These are phyloP conservation scores for Fomitopsis schrenkii DNA, from an alignment of 1,284 basidiomycete species.

Conservation along the genomic window DNA sequence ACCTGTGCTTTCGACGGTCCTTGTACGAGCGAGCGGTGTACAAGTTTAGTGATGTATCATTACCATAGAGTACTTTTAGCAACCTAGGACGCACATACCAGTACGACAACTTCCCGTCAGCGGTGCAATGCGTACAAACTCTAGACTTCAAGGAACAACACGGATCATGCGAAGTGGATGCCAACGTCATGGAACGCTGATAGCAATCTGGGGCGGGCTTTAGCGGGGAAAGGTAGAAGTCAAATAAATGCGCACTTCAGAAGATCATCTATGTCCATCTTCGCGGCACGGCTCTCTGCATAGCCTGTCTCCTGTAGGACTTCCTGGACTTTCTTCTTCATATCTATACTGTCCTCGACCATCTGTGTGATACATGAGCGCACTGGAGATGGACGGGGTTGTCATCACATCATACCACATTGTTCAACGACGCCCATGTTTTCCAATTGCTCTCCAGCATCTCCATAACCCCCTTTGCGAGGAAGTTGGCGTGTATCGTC, in stretches of 20 bases:
- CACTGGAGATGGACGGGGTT: neutral
- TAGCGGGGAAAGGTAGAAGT: neutral
- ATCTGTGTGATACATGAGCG: conserved; percentile 41
- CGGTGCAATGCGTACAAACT: neutral
- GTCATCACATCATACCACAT: conserved; percentile 47
- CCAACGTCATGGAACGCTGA: conserved; percentile 82
- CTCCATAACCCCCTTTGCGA: conserved; percentile 91
- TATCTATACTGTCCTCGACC: conserved; percentile 66
- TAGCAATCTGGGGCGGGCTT: conserved; percentile 40
- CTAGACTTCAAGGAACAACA: neutral
- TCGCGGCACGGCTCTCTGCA: conserved; percentile 68
- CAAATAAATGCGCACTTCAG: conserved; percentile 47
- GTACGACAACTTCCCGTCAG: neutral
- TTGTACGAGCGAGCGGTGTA: neutral
- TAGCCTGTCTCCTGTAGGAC: conserved; percentile 68
- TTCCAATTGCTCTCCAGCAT: conserved; percentile 94
- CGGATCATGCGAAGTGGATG: conserved; percentile 68
- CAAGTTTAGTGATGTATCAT: neutral
- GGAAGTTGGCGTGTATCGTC: conserved; percentile 83
- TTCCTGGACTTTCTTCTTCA: conserved; percentile 73
- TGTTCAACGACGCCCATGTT: conserved; percentile 88
- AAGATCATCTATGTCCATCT: conserved; percentile 80
- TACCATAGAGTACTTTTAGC: conserved; percentile 9
- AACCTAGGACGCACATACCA: neutral
- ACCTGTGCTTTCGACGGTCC: neutral